A percentile compares a stretch with the other conserved stretches of the same genome.
phyloP scores from a whole-genome alignment of 768 basidiomycete genomes.

The Leccinum truebloodii region DNA sequence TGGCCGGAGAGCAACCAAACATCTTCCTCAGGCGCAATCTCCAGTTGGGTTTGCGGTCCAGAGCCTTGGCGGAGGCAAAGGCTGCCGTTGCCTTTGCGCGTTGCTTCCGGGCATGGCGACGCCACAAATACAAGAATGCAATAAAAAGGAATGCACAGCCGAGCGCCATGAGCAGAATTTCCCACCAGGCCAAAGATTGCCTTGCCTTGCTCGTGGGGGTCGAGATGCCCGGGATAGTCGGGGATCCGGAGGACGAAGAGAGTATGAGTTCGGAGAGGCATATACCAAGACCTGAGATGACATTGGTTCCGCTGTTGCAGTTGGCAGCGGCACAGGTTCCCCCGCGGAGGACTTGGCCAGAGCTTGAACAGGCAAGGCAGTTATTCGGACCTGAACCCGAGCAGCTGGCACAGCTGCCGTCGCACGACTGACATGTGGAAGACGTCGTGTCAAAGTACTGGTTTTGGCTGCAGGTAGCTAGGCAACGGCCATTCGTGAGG shows the following conservation, averaged over 20 bases:
- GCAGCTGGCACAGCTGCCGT: slow-evolving; percentile 78
- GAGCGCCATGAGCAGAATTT: slow-evolving; percentile 81
- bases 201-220: slow-evolving; percentile 44
- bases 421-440: slow-evolving; percentile 68
- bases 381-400: slow-evolving; percentile 63
- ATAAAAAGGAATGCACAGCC: slow-evolving; percentile 81
- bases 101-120: slow-evolving; percentile 66
- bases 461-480: slow-evolving; percentile 70
- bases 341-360: slow-evolving; percentile 56
- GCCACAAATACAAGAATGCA: slow-evolving; percentile 64
- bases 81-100: slow-evolving; percentile 64
- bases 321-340: slow-evolving; percentile 66
- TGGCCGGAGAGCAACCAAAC: slow-evolving; percentile 48
- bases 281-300: slow-evolving; percentile 70
- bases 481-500: slow-evolving; percentile 71
- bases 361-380: slow-evolving; percentile 74
- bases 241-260: slow-evolving; percentile 41
- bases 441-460: slow-evolving; percentile 73
- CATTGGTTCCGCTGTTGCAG: slow-evolving; percentile 54
- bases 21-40: slow-evolving; percentile 53
- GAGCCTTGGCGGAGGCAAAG: slow-evolving; percentile 61
- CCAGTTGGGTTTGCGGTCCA: slow-evolving; percentile 54
- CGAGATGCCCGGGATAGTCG: slow-evolving; percentile 54
- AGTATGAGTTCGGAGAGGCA: slow-evolving; percentile 77
- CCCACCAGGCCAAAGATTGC: slow-evolving; percentile 69